phyloP scores from a whole-genome alignment of 352 stramenopile genomes.

The Pythium phragmitis region DNA sequence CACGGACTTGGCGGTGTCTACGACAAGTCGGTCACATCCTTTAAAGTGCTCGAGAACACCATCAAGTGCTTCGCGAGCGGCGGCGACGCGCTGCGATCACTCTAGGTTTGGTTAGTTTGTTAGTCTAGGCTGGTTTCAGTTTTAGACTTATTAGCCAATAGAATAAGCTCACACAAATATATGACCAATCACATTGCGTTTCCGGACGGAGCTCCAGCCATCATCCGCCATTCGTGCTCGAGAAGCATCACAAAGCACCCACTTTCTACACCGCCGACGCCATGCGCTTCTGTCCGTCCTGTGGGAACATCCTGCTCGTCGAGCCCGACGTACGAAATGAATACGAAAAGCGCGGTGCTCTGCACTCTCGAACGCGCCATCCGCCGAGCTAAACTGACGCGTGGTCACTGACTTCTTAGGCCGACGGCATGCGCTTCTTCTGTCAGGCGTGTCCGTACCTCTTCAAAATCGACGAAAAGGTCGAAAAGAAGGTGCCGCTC shows the following conservation, averaged over 20 bases:
- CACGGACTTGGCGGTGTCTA: slow-evolving; percentile 28
- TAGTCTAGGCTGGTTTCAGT: not conserved
- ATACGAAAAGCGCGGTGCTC: not conserved
- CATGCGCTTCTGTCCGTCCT: slow-evolving; percentile 91
- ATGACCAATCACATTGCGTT: not conserved
- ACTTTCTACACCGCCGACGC: not conserved
- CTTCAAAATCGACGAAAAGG: slow-evolving; percentile 86
- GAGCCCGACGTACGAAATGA: slow-evolving; percentile 67
- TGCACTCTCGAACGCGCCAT: slow-evolving; percentile 11
- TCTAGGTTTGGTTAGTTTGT: slow-evolving; percentile 2
- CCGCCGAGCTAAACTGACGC: slow-evolving; percentile 3
- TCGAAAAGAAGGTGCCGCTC: slow-evolving; percentile 88
- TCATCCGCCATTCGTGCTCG: slow-evolving; percentile 4
- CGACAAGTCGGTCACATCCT: slow-evolving; percentile 39
- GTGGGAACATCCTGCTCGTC: slow-evolving; percentile 89
- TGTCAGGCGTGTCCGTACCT: slow-evolving; percentile 89
- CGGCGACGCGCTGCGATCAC: slow-evolving; percentile 30
- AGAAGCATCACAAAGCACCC: slow-evolving; percentile 3
- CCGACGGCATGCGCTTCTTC: slow-evolving; percentile 89
- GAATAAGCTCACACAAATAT: not conserved
- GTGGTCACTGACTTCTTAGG: slow-evolving; percentile 32
- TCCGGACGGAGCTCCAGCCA: not conserved
- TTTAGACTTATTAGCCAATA: too few species aligned
- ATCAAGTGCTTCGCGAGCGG: slow-evolving; percentile 54
- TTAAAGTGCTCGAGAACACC: slow-evolving; percentile 74